Conservation (phyloP, 345 rosid genomes). For the Populus euphratica region DNA sequence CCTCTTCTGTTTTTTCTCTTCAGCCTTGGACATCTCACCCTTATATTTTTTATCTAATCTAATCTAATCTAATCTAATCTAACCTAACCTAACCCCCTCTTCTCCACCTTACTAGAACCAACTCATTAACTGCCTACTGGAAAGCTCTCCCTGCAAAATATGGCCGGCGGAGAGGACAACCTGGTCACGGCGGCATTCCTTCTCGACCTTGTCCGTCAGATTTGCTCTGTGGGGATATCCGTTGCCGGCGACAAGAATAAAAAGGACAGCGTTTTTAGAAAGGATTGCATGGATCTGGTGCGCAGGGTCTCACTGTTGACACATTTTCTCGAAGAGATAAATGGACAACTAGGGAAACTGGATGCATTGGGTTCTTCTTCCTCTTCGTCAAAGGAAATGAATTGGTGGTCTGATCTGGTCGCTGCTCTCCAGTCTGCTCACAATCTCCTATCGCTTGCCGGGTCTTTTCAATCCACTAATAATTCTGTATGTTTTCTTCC, state of each 20-base stretch:
- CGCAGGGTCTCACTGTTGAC: constrained; percentile 64
- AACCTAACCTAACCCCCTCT: not conserved
- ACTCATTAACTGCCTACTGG: not conserved
- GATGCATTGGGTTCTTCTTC: constrained; percentile 19
- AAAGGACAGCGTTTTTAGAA: constrained; percentile 34
- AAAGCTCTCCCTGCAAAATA: not conserved
- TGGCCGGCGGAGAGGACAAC: not conserved
- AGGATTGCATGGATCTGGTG: constrained; percentile 76
- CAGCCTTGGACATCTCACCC: constrained; percentile 11
- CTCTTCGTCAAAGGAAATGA: constrained; percentile 20
- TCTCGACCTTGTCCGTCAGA: constrained; percentile 21
- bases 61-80: not conserved
- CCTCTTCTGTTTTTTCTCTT: not conserved
- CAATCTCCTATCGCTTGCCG: constrained; percentile 49
- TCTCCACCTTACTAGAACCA: not conserved
- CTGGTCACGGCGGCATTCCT: constrained; percentile 3
- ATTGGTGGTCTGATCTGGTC: constrained; percentile 66
- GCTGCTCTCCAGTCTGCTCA: constrained; percentile 54
- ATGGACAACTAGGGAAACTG: constrained; percentile 12
- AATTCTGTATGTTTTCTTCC: constrained; percentile 49
- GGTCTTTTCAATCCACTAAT: constrained; percentile 29
- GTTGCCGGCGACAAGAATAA: constrained; percentile 14
- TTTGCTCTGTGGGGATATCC: constrained; percentile 3
- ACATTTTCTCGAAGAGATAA: constrained; percentile 78
- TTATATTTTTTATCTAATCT: too few relatives aligned